phyloP scores from a whole-genome alignment of 2,329 filamentous ascomycete genomes.

The Rutstroemia sydowiana region DNA sequence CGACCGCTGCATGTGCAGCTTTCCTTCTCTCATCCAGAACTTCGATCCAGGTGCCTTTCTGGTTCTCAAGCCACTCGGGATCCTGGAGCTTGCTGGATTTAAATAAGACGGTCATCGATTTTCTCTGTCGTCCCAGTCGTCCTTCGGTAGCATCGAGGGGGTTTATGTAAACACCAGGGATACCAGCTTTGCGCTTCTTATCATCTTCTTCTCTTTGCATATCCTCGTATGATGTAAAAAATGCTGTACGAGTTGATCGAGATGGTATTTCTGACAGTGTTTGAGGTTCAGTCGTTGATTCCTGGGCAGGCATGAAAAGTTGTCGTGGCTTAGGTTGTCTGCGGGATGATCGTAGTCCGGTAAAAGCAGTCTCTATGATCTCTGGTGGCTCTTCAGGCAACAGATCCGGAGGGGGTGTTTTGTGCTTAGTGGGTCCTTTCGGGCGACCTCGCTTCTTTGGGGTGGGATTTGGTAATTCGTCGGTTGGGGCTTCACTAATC shows the following conservation, averaged over 20 bases:
- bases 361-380: not conserved
- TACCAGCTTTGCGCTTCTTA: conserved; percentile 11
- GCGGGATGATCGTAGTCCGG: conserved; percentile 6
- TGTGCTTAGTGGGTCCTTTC: not conserved
- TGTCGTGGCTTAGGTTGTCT: conserved; percentile 7
- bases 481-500: not conserved
- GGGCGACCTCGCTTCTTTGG: conserved; percentile 9
- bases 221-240: conserved; percentile 11
- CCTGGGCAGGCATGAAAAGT: not conserved
- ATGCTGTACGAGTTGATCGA: not conserved
- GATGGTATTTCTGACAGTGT: not conserved
- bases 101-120: conserved; percentile 29
- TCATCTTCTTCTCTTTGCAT: conserved; percentile 8
- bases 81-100: conserved; percentile 26
- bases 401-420: not conserved
- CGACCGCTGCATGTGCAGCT: not conserved
- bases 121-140: conserved; percentile 29
- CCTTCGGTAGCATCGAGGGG: conserved; percentile 16
- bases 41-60: conserved; percentile 16
- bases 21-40: conserved; percentile 9
- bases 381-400: not conserved
- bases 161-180: conserved; percentile 15
- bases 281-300: not conserved
- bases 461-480: not conserved
- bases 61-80: conserved; percentile 11